Percentiles rank a stretch among this genome's conserved stretches.
Conservation (phyloP, 176 grass and related monocot genomes). For the Olyra latifolia region DNA sequence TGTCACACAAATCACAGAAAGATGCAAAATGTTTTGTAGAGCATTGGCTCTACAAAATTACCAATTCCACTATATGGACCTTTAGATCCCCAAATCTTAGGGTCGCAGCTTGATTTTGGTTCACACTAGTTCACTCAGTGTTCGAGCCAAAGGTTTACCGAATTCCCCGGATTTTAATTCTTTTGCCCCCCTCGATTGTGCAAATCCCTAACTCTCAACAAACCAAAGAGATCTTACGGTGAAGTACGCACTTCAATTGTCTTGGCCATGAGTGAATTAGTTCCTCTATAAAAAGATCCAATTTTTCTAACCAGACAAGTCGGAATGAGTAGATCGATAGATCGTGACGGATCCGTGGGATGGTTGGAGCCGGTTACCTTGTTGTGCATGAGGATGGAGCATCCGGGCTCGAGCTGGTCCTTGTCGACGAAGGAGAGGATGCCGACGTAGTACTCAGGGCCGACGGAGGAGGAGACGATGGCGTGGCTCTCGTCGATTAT, state of each 20-base stretch:
- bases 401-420: constrained; percentile 88
- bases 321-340: too few relatives aligned
- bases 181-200: background rate
- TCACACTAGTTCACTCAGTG: background rate
- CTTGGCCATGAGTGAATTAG: background rate
- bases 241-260: background rate
- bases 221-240: background rate
- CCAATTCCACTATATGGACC: background rate
- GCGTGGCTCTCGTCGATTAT: constrained; percentile 91
- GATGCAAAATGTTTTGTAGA: too few relatives aligned
- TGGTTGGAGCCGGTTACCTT: constrained; percentile 36
- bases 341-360: background rate
- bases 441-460: constrained; percentile 85
- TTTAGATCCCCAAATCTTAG: background rate
- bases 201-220: background rate
- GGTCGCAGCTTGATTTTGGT: background rate
- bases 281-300: background rate
- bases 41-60: too few relatives aligned
- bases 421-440: constrained; percentile 89
- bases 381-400: constrained; percentile 91
- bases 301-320: too few relatives aligned
- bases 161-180: background rate
- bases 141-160: background rate
- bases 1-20: background rate
- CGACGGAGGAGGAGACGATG: constrained; percentile 80